These are phyloP conservation scores for Canavalia ensiformis DNA, from an alignment of 306 rosid species.

Conservation along the genomic window DNA sequence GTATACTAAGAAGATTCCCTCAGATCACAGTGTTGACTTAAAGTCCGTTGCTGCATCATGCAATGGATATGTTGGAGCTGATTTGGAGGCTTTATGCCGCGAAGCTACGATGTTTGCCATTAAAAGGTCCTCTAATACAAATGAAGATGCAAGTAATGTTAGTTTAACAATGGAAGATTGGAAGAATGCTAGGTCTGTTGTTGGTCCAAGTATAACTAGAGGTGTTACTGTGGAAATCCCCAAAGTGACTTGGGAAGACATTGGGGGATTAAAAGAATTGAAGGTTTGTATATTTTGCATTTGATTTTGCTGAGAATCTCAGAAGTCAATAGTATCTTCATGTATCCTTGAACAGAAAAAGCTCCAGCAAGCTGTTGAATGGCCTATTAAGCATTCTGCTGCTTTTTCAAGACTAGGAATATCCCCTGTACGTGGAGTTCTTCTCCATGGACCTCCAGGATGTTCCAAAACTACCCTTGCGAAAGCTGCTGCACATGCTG, in stretches of 20 bases:
- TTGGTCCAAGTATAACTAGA: slow-evolving; percentile 92
- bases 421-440: slow-evolving; percentile 90
- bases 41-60: slow-evolving; percentile 79
- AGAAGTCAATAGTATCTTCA: slow-evolving; percentile 20
- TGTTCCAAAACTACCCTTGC: slow-evolving; percentile 97
- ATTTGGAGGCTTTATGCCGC: slow-evolving; percentile 84
- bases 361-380: slow-evolving; percentile 91
- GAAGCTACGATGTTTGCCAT: slow-evolving; percentile 71
- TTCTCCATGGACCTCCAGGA: slow-evolving; percentile 97
- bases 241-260: slow-evolving; percentile 90
- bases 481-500: slow-evolving; percentile 95
- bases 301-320: slow-evolving; percentile 42
- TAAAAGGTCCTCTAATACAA: slow-evolving; percentile 63
- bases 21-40: slow-evolving; percentile 67
- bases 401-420: slow-evolving; percentile 81
- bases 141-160: slow-evolving; percentile 53
- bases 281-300: slow-evolving; percentile 67
- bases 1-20: slow-evolving; percentile 78
- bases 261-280: slow-evolving; percentile 85
- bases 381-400: slow-evolving; percentile 86
- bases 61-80: slow-evolving; percentile 97
- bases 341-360: slow-evolving; percentile 67
- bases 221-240: slow-evolving; percentile 92
- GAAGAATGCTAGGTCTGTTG: slow-evolving; percentile 73
- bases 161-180: slow-evolving; percentile 76